Percentiles rank a stretch among this genome's conserved stretches.
phyloP scores from a whole-genome alignment of 805 yeast species.

The Candida oleophila region DNA sequence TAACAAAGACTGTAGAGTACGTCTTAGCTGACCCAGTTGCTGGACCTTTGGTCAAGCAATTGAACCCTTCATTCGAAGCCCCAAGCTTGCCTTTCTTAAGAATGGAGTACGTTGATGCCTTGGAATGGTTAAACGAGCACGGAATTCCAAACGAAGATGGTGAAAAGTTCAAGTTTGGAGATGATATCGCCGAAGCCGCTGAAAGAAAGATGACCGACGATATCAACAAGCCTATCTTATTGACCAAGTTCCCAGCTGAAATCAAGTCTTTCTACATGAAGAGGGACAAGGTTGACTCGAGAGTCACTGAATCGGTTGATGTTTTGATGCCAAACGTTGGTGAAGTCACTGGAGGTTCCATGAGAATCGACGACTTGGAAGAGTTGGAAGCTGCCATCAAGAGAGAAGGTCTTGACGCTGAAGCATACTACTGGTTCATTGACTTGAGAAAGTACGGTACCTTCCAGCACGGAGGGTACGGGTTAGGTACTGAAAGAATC shows the following conservation, averaged over 20 bases:
- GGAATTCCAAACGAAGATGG: constrained; percentile 94
- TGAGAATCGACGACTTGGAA: constrained; percentile 85
- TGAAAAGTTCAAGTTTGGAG: constrained; percentile 91
- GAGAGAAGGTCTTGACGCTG: constrained; percentile 84
- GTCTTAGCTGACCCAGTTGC: constrained; percentile 89
- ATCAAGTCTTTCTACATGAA: constrained; percentile 98
- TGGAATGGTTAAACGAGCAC: constrained; percentile 95
- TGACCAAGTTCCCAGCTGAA: constrained; percentile 93
- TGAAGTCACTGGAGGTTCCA: constrained; percentile 98
- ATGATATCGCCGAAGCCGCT: constrained; percentile 99
- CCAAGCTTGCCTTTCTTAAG: constrained; percentile 89
- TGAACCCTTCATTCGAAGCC: constrained; percentile 86
- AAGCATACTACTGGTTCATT: constrained; percentile 91
- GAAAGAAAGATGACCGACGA: constrained; percentile 98
- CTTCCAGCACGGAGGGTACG: constrained; percentile 99
- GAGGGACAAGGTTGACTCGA: constrained; percentile 81
- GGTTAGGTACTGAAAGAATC: constrained; percentile 96
- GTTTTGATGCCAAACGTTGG: constrained; percentile 99
- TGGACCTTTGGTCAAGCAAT: constrained; percentile 83
- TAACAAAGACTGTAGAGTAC: constrained; percentile 67
- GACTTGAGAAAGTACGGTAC: constrained; percentile 97
- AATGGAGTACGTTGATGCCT: constrained; percentile 86
- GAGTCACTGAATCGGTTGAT: constrained; percentile 98
- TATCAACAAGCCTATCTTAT: constrained; percentile 87
- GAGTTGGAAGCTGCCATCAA: constrained; percentile 88